Evolutionary conservation across 108 stramenopile genomes (phyloP), one percentile per base, ranked within the genome.

Genomic region (Stephanodiscus minutulus): DNA sequence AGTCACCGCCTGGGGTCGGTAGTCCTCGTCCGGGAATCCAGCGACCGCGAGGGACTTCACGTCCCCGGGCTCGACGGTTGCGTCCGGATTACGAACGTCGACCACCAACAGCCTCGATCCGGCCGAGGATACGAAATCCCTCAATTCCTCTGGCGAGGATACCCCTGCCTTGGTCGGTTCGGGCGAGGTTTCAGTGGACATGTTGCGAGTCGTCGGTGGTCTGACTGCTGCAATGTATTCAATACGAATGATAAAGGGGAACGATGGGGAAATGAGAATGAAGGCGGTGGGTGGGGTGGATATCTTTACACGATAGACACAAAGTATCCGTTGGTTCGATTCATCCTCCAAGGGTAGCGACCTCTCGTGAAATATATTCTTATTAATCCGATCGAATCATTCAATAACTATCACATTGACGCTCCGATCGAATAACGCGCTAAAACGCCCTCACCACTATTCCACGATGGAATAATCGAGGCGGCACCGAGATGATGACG

Each of bases 31-130:
- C 7, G 91, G 91, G 24, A 91, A 69, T 7, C 83, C 69, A 13
- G 88, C 85, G 0, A 87, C 81, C 0, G 85, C 86, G 12, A 87
- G 64, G 13, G 76, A 80, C 56, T 92, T 91, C 22, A 73, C 77
- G 76, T 95, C 94, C 10, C 87, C 90, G 5, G 94, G 90, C 84
- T 95, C 94, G 7, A 81, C 76, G 0, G 29, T 28, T 12, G 82
- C 69, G 75, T 95, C 87, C 11, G 90, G 84, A 72, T 92, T 89
- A 39, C 94, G 91, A 13, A 82, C 85, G 60, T 95, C 94, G 7
- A 91, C 80, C 10, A 95, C 90, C 3, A 95, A 47, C 15, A 95
- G 76, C 5, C 80, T 79, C 17, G 77, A 69, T 56, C 92, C 92
- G 36, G 92, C 90, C 13, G 61, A 39, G 10, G 73, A 61, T 28